These are phyloP conservation scores for Crucibulum laeve DNA, from an alignment of 768 basidiomycete genomes.

Conservation along the genomic window DNA sequence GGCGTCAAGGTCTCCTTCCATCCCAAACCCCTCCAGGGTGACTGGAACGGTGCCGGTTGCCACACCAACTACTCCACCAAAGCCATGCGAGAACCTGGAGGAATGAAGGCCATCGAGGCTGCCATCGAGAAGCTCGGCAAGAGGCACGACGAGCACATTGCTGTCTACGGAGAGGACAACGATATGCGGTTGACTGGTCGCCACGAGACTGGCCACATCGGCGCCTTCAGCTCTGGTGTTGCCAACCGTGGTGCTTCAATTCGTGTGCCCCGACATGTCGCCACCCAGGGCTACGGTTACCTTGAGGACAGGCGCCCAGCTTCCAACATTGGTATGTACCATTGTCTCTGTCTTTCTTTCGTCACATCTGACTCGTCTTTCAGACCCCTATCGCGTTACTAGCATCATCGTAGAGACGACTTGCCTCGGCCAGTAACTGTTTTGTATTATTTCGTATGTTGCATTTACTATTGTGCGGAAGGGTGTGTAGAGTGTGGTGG, in stretches of 20 bases:
- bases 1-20: constrained; percentile 98
- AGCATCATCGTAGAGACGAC: constrained; percentile 88
- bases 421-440: constrained; percentile 52
- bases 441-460: constrained; percentile 4
- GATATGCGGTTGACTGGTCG: constrained; percentile 93
- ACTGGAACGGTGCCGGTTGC: constrained; percentile 99
- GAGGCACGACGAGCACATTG: constrained; percentile 93
- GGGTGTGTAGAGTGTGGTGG: constrained; percentile 1
- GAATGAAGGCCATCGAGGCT: constrained; percentile 86
- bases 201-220: constrained; percentile 97
- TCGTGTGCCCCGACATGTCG: constrained; percentile 93
- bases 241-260: constrained; percentile 98
- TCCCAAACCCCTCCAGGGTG: constrained; percentile 94
- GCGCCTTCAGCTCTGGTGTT: constrained; percentile 87
- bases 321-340: constrained; percentile 87
- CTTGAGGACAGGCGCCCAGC: constrained; percentile 96
- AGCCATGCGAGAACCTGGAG: constrained; percentile 90
- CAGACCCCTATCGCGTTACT: constrained; percentile 95
- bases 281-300: constrained; percentile 90
- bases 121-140: constrained; percentile 92
- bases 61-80: constrained; percentile 98
- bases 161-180: constrained; percentile 97
- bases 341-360: constrained; percentile 1
- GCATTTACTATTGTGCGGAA: constrained; percentile 1
- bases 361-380: constrained; percentile 4